These are phyloP conservation scores for Nannochloris sp. DNA, from an alignment of 139 green algal genomes.

Conservation along the genomic window DNA sequence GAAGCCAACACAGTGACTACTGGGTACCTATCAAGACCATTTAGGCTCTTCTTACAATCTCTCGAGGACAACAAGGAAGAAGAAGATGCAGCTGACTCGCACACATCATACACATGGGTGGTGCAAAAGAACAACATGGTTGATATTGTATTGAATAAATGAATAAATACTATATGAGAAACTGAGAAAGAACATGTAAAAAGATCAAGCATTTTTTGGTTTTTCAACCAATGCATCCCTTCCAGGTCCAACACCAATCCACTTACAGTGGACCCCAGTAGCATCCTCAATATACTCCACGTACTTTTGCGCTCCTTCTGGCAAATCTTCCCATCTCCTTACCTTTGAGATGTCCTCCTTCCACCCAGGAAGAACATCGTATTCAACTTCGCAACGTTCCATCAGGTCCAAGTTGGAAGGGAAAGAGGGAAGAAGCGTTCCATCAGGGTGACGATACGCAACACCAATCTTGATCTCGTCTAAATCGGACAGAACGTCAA, in stretches of 20 bases:
- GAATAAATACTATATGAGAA: no score
- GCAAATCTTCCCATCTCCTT: constrained; percentile 78
- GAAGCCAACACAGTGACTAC: constrained; percentile 46
- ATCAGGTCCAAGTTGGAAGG: constrained; percentile 64
- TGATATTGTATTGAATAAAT: no score
- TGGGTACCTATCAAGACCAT: constrained; percentile 37
- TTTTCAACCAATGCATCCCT: constrained; percentile 23
- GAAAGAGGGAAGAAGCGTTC: constrained; percentile 39
- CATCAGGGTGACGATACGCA: constrained; percentile 39
- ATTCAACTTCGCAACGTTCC: constrained; percentile 70
- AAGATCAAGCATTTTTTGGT: neutral
- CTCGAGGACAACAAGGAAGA: constrained; percentile 7
- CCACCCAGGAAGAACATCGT: constrained; percentile 94
- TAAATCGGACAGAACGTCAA: constrained; percentile 85
- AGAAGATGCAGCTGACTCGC: neutral
- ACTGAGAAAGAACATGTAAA: no score
- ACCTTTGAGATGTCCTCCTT: constrained; percentile 67
- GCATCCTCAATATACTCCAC: constrained; percentile 81
- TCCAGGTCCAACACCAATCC: constrained; percentile 95
- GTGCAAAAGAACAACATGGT: neutral
- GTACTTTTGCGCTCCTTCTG: constrained; percentile 63
- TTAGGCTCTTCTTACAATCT: constrained; percentile 22
- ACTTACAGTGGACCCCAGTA: constrained; percentile 72
- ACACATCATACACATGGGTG: neutral
- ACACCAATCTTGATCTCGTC: constrained; percentile 80